These are phyloP conservation scores for Secale cereale DNA, from an alignment of 176 grass and related monocot genomes.

Conservation along the genomic window DNA sequence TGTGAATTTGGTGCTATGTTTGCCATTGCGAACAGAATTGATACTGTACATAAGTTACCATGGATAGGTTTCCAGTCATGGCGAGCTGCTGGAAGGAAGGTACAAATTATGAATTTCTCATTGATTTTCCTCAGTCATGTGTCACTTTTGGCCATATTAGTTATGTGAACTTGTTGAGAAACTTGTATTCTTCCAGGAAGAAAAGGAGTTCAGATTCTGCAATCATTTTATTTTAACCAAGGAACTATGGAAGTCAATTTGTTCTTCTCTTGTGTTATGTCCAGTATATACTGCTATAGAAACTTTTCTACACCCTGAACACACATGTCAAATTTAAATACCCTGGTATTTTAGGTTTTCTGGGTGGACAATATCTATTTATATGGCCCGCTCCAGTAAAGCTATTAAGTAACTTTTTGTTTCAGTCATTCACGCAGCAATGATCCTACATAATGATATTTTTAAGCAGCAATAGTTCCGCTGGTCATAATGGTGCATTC, in stretches of 20 bases:
- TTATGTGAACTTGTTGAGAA: not conserved
- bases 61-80: conserved; percentile 99
- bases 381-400: not conserved
- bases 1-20: conserved; percentile 91
- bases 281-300: not conserved
- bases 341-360: not conserved
- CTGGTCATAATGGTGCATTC: not conserved
- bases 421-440: not conserved
- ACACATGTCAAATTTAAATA: conserved; percentile 10
- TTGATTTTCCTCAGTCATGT: conserved; percentile 12
- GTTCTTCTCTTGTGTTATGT: conserved; percentile 2
- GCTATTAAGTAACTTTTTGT: not conserved
- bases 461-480: not conserved
- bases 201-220: not conserved
- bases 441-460: not conserved
- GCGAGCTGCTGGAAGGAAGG: conserved; percentile 76
- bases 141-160: conserved; percentile 19
- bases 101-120: conserved; percentile 21
- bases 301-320: conserved; percentile 11
- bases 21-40: conserved; percentile 78
- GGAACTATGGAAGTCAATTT: not conserved
- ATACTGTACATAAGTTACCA: conserved; percentile 88
- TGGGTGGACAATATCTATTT: not conserved
- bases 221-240: conserved; percentile 6
- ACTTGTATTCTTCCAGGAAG: not conserved